Conservation (phyloP, 192 early-diverging fungal genomes). For the Glomus cerebriforme region DNA sequence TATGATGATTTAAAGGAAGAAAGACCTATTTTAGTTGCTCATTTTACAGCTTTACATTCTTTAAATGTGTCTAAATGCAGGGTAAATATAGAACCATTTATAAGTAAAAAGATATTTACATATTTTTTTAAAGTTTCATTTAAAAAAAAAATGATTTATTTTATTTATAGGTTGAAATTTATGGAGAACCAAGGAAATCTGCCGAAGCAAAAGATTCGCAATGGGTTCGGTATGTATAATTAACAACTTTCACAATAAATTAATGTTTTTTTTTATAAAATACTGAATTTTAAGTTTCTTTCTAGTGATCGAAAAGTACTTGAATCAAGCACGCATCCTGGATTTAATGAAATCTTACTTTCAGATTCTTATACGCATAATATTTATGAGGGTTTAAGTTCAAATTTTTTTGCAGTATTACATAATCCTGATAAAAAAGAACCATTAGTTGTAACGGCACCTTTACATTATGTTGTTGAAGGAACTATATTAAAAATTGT, state of each 20-base stretch:
- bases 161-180: slow-evolving; percentile 51
- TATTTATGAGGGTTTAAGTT: slow-evolving; percentile 70
- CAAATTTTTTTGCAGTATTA: slow-evolving; percentile 65
- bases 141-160: slow-evolving; percentile 17
- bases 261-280: not conserved
- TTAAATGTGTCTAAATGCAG: slow-evolving; percentile 29
- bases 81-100: slow-evolving; percentile 8
- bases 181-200: slow-evolving; percentile 52
- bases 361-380: slow-evolving; percentile 52
- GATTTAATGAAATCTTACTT: slow-evolving; percentile 64
- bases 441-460: slow-evolving; percentile 51
- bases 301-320: slow-evolving; percentile 54
- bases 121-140: not conserved
- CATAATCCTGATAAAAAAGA: slow-evolving; percentile 36
- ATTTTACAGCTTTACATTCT: slow-evolving; percentile 35
- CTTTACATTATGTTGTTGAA: slow-evolving; percentile 55
- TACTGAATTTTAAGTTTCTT: not conserved
- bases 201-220: slow-evolving; percentile 71
- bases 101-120: not conserved
- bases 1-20: slow-evolving; percentile 35
- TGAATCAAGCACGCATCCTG: slow-evolving; percentile 41
- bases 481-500: slow-evolving; percentile 71
- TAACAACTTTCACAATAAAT: too few species aligned
- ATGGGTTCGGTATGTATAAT: slow-evolving; percentile 58
- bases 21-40: slow-evolving; percentile 38